These are phyloP conservation scores for Chlorociboria aeruginascens DNA, from an alignment of 495 filamentous ascomycete species.

Conservation along the genomic window DNA sequence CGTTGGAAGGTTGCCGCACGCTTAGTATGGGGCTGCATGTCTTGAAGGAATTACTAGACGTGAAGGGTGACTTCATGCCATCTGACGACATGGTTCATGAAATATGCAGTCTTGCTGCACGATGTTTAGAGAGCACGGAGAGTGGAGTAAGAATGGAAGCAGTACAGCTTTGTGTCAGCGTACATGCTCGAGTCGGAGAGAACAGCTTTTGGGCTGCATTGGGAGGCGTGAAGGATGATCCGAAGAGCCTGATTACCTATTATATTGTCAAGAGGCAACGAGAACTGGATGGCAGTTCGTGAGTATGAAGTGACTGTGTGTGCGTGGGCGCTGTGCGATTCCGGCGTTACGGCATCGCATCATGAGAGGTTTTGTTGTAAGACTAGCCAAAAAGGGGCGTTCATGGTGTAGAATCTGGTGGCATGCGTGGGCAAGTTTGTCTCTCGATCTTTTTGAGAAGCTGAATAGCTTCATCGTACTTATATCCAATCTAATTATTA, in stretches of 20 bases:
- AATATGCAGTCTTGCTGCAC: slow-evolving; percentile 42
- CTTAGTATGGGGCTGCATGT: slow-evolving; percentile 51
- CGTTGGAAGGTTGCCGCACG: slow-evolving; percentile 28
- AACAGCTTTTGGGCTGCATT: slow-evolving; percentile 53
- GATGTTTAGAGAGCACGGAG: slow-evolving; percentile 57
- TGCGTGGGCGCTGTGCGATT: neutral
- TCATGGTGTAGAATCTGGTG: no score
- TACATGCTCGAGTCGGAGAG: slow-evolving; percentile 58
- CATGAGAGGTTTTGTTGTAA: no score
- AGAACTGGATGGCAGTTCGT: slow-evolving; percentile 21
- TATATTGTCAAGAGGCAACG: slow-evolving; percentile 60
- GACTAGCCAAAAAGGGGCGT: no score
- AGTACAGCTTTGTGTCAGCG: slow-evolving; percentile 59
- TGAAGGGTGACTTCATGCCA: slow-evolving; percentile 27
- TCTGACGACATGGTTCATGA: slow-evolving; percentile 29
- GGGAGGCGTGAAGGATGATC: slow-evolving; percentile 49
- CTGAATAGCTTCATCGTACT: no score
- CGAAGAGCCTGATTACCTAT: slow-evolving; percentile 70
- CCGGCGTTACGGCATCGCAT: neutral
- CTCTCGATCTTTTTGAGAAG: no score
- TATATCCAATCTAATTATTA: no score
- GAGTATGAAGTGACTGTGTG: neutral
- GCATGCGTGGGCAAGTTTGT: no score
- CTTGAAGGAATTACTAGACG: slow-evolving; percentile 38
- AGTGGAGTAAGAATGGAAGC: slow-evolving; percentile 70